These are phyloP conservation scores for Daldinia vernicosa DNA, from an alignment of 495 filamentous ascomycete genomes.

Conservation along the genomic window DNA sequence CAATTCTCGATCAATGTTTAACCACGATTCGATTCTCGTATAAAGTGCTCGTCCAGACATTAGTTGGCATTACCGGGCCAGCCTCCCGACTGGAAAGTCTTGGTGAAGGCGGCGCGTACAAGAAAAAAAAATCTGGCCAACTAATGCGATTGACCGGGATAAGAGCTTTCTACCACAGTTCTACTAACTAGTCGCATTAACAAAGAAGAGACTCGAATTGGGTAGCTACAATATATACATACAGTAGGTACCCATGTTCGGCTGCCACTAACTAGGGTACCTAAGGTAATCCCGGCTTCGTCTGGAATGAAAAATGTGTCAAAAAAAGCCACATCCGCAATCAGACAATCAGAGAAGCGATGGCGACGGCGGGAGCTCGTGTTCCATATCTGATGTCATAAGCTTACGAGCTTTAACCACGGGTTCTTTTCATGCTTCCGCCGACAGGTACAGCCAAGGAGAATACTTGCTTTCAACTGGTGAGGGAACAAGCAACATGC, in stretches of 20 bases:
- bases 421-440: constrained; percentile 26
- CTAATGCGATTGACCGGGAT: constrained; percentile 34
- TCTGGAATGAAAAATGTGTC: constrained; percentile 38
- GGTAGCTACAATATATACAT: constrained; percentile 36
- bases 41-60: constrained; percentile 15
- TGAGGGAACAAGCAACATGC: constrained; percentile 23
- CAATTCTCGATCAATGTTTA: not conserved
- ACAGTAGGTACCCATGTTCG: constrained; percentile 35
- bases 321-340: constrained; percentile 31
- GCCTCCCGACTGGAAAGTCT: constrained; percentile 13
- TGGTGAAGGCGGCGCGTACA: constrained; percentile 27
- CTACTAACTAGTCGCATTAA: constrained; percentile 35
- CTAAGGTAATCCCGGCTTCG: constrained; percentile 33
- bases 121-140: constrained; percentile 12
- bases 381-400: constrained; percentile 41
- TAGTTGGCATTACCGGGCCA: constrained; percentile 19
- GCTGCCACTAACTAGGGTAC: constrained; percentile 20
- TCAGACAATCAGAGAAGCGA: constrained; percentile 14
- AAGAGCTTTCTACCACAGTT: constrained; percentile 11
- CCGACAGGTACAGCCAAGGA: constrained; percentile 23
- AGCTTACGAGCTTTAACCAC: constrained; percentile 33
- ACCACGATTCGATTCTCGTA: constrained; percentile 6
- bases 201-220: constrained; percentile 28
- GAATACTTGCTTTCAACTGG: constrained; percentile 8
- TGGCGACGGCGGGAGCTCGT: constrained; percentile 30